Evolutionary conservation across 2,329 filamentous ascomycete genomes (phyloP), one percentile per base, ranked within the genome.

Genomic region (Aspergillus fischeri): DNA sequence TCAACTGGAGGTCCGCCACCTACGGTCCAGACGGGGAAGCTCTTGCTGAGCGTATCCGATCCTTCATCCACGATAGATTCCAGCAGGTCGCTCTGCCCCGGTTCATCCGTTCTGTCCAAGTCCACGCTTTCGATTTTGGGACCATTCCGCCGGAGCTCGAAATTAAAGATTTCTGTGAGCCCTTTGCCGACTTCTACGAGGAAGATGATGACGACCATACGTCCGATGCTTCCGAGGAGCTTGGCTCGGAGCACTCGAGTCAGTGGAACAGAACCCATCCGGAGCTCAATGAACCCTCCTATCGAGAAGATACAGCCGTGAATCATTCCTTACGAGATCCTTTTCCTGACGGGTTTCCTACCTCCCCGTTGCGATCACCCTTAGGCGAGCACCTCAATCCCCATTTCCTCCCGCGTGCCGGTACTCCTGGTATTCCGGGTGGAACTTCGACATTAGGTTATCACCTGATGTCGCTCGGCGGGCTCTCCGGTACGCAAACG

Each of bases 81-180:
- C 94, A 99, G 77, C 86, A 91, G 60, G 88, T 97, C 62, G 84
- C 89, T 27, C 83, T 99, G 49, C 94, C 94, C 58, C 90, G 92
- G 69, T 97, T 99, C 82, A 97, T 99, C 76, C 92, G 94, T 70
- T 94, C 92, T 27, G 94, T 99, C 66, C 89, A 91, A 54, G 92
- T 97, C 44, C 92, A 97, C 73, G 88, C 90, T 60, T 99, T 99
- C 76, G 88, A 93, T 62, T 97, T 99, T 73, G 94, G 94, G 50
- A 85, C 81, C 28, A 86, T 93, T 51, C 82, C 90, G 42, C 94
- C 94, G 1, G 84, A 90, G 65, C 84, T 99, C 45, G 91, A 95
- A 70, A 87, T 99, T 68, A 97, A 97, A 76, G 94, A 97, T 73
- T 92, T 99, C 60, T 95, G 93, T 66, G 92, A 99, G 72, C 94